phyloP scores from a whole-genome alignment of 2,329 filamentous ascomycete genomes.

The Zopfia rhizophila region DNA sequence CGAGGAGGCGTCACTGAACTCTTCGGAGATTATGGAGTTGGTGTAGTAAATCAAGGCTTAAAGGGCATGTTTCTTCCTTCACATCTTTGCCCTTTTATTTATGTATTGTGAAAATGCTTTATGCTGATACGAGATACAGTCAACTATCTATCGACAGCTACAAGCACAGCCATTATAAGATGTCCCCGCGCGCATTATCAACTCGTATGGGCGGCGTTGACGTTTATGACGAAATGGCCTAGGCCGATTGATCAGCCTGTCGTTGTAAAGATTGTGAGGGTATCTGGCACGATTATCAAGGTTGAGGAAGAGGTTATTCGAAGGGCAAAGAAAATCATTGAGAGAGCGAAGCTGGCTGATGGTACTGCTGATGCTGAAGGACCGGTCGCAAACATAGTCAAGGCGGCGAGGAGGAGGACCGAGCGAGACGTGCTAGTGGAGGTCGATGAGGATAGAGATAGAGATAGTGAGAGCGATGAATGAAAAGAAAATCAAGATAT shows the following conservation, averaged over 20 bases:
- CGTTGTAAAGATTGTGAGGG: slow-evolving; percentile 83
- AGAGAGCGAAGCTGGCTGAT: slow-evolving; percentile 67
- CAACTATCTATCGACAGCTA: slow-evolving; percentile 92
- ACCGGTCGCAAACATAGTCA: slow-evolving; percentile 34
- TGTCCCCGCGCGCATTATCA: slow-evolving; percentile 85
- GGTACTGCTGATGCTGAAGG: slow-evolving; percentile 12
- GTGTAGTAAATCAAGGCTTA: slow-evolving; percentile 75
- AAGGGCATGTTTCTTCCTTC: slow-evolving; percentile 64
- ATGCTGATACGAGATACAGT: slow-evolving; percentile 64
- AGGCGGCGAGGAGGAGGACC: slow-evolving; percentile 33
- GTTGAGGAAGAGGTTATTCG: slow-evolving; percentile 89
- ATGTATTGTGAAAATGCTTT: not conserved
- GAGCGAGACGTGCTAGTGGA: slow-evolving; percentile 29
- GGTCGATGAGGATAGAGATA: slow-evolving; percentile 23
- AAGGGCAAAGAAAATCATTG: slow-evolving; percentile 76
- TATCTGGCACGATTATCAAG: slow-evolving; percentile 93
- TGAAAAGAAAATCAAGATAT: not conserved
- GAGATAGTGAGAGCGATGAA: slow-evolving; percentile 21
- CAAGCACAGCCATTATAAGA: slow-evolving; percentile 90
- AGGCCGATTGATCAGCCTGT: slow-evolving; percentile 70
- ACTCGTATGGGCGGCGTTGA: slow-evolving; percentile 89
- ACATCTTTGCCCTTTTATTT: not conserved
- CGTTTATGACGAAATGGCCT: slow-evolving; percentile 78
- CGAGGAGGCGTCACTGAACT: slow-evolving; percentile 46
- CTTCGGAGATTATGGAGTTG: slow-evolving; percentile 84